These are phyloP conservation scores for Prunus mongolica DNA, from an alignment of 306 rosid species.

Conservation along the genomic window DNA sequence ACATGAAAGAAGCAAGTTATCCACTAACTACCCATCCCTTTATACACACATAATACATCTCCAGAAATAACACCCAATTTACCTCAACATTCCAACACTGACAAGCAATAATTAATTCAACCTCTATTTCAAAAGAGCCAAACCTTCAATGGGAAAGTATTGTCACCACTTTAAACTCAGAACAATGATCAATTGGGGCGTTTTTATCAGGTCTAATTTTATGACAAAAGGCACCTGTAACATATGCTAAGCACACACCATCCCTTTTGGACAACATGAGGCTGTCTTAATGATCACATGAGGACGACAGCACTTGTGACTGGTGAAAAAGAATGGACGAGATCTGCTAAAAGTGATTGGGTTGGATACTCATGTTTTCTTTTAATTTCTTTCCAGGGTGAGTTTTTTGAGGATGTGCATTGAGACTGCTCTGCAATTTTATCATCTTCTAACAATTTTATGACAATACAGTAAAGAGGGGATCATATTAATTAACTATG, in stretches of 20 bases:
- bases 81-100: neutral
- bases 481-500: neutral
- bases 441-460: neutral
- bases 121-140: neutral
- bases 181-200: neutral
- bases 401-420: no score
- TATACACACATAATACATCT: neutral
- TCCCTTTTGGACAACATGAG: neutral
- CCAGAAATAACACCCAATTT: no score
- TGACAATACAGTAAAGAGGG: neutral
- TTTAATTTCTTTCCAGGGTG: neutral
- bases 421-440: no score
- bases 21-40: neutral
- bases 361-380: neutral
- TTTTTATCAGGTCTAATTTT: neutral
- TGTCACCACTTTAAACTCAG: neutral
- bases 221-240: neutral
- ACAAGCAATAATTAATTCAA: neutral
- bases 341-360: conserved; percentile 8
- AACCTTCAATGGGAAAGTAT: neutral
- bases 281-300: neutral
- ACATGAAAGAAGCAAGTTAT: neutral
- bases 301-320: neutral
- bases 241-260: neutral
- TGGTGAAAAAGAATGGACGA: neutral